phyloP scores from a whole-genome alignment of 805 yeast species.

The Candida germanica region DNA sequence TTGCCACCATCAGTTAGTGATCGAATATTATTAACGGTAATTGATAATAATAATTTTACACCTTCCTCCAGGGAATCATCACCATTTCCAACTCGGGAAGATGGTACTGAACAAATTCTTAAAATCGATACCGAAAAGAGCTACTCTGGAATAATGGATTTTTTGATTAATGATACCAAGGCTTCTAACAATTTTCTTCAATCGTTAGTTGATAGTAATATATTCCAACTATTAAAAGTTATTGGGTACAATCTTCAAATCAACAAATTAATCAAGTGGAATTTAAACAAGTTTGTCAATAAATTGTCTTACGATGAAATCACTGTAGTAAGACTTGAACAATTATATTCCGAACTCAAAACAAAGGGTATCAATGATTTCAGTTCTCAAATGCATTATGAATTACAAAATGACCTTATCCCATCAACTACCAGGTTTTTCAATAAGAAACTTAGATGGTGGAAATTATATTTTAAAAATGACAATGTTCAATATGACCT shows the following conservation, averaged over 20 bases:
- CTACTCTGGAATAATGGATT: constrained; percentile 27
- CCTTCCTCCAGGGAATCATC: constrained; percentile 32
- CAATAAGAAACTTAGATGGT: constrained; percentile 33
- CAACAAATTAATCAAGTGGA: constrained; percentile 22
- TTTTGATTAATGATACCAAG: constrained; percentile 26
- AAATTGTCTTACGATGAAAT: constrained; percentile 13
- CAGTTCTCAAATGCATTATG: constrained; percentile 30
- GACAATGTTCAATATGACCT: constrained; percentile 43
- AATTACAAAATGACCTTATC: constrained; percentile 31
- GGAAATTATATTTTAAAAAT: constrained; percentile 39
- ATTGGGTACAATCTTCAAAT: constrained; percentile 25
- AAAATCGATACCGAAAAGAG: constrained; percentile 30
- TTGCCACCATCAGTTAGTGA: constrained; percentile 14
- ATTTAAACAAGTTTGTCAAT: constrained; percentile 16
- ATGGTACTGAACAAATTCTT: constrained; percentile 18
- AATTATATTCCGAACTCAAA: constrained; percentile 19
- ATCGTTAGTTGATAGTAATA: constrained; percentile 31
- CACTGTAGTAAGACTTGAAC: constrained; percentile 15
- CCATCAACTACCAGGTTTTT: constrained; percentile 32
- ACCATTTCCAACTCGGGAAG: constrained; percentile 18
- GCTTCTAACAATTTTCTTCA: constrained; percentile 31
- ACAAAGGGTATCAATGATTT: constrained; percentile 24
- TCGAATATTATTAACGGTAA: constrained; percentile 29
- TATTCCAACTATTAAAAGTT: constrained; percentile 30
- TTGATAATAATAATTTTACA: constrained; percentile 38